Evolutionary conservation across 2,329 filamentous ascomycete species (phyloP), one percentile per base, ranked within the genome.

Genomic region (Albophoma yamanashiensis): DNA sequence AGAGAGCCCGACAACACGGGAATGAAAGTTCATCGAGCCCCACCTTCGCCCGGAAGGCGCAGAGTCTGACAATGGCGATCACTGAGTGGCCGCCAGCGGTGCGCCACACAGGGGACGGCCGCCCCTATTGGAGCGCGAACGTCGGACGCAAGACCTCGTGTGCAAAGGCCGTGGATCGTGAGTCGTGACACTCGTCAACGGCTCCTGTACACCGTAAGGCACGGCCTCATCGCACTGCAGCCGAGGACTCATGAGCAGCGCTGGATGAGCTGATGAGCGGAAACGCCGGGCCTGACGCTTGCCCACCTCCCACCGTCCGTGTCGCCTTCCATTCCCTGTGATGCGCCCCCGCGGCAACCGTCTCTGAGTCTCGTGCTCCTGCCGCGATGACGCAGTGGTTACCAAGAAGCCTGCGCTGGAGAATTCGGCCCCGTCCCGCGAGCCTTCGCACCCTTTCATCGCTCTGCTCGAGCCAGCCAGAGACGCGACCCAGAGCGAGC

Each of bases 321-420:
- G 39, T 38, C 39, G 36, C 36, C 36, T 38, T 38, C 34, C 34
- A 36, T 56, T 43, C 39, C 39, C n/a, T 34, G 22, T 57, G 17
- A 57, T 42, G 55, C 39, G 55, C 17, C 25, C n/a, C 36, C 8
- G n/a, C 36, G 22, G 42, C 42, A 27, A n/a, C n/a, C 14, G 36
- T 22, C 36, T 22, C 34, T 25, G 55, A 40, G 40, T 50, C 56
- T 31, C 27, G 58, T 34, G 53, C 58, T 39, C 58, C 57, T 61
- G 57, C 57, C 60, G 58, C 31, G 52, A 63, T 63, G 64, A 61
- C 61, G 27, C 60, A 63, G 58, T 60, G 61, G 56, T 58, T 63
- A 38, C 50, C 57, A 20, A 55, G 59, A n/a, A 55, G 57, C 50
- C 57, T 60, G 31, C 64, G 55, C 42, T 59, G 52, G 60, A 53